Evolutionary conservation across 805 yeast species (phyloP).

Genomic region (Wickerhamiella bombiphila): DNA sequence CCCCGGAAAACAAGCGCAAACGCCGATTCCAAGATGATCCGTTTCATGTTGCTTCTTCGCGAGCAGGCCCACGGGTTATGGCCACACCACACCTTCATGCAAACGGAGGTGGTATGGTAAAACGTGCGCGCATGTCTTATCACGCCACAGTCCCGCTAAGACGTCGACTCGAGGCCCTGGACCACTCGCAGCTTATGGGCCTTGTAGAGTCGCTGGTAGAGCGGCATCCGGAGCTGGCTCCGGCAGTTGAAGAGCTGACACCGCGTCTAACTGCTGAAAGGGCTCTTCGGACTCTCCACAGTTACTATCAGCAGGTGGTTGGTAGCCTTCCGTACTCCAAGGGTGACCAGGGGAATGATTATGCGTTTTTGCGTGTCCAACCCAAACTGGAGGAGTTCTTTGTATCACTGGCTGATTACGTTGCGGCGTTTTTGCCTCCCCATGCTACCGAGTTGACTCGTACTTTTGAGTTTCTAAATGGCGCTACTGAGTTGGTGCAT

Average conservation of each 20-base stretch:
- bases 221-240: constrained; percentile 46
- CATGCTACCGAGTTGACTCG: constrained; percentile 38
- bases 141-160: constrained; percentile 36
- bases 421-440: constrained; percentile 59
- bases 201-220: constrained; percentile 40
- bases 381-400: constrained; percentile 54
- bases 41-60: background rate
- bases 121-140: constrained; percentile 1
- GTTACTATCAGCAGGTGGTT: constrained; percentile 31
- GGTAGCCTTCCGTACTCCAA: constrained; percentile 49
- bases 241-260: constrained; percentile 34
- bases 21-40: constrained; percentile 14
- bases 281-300: constrained; percentile 35
- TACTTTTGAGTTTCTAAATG: constrained; percentile 48
- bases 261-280: constrained; percentile 44
- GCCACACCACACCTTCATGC: background rate
- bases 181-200: constrained; percentile 37
- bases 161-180: constrained; percentile 56
- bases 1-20: constrained; percentile 18
- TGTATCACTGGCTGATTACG: constrained; percentile 57
- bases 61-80: background rate
- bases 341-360: constrained; percentile 59
- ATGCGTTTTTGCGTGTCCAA: constrained; percentile 60
- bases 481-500: constrained; percentile 44
- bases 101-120: background rate